Evolutionary conservation across 768 basidiomycete genomes (phyloP).

Genomic region (Cystoderma amianthinum): DNA sequence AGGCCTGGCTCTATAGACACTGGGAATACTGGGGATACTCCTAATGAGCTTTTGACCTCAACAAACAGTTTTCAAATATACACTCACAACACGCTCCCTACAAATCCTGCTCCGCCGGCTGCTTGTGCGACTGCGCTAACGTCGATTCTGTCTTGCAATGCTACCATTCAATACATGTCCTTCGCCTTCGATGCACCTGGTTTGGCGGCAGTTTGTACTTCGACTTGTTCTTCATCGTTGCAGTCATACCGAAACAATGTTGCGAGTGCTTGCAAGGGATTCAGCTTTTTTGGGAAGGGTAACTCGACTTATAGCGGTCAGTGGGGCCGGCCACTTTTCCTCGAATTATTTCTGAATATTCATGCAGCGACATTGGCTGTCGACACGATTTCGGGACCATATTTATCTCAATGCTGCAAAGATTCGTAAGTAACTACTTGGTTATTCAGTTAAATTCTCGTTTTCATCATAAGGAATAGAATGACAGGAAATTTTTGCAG

Average conservation of each 20-base stretch:
- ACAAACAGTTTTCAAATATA: constrained; percentile 8
- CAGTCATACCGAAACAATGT: too few species aligned
- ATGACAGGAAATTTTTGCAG: constrained; percentile 10
- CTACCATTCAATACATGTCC: constrained; percentile 7
- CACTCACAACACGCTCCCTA: constrained; percentile 6
- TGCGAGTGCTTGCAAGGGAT: constrained; percentile 9
- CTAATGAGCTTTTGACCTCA: constrained; percentile 6
- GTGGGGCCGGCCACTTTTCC: constrained; percentile 10
- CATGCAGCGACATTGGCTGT: constrained; percentile 14
- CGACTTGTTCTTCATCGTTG: background rate
- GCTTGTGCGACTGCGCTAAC: constrained; percentile 9
- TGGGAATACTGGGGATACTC: background rate
- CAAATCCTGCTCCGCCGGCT: constrained; percentile 7
- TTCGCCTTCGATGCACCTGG: too few species aligned
- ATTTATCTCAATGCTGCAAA: constrained; percentile 14
- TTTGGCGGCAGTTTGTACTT: too few species aligned
- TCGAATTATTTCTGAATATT: constrained; percentile 9
- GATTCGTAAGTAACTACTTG: too few species aligned
- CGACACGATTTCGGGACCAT: constrained; percentile 14
- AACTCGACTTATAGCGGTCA: constrained; percentile 13
- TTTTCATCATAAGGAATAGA: too few species aligned
- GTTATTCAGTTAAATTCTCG: too few species aligned
- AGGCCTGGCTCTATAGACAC: background rate
- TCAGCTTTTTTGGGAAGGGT: constrained; percentile 9
- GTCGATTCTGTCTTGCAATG: constrained; percentile 8